These are phyloP conservation scores for Ganoderma multipileum DNA, from an alignment of 1,284 basidiomycete genomes.

Conservation along the genomic window DNA sequence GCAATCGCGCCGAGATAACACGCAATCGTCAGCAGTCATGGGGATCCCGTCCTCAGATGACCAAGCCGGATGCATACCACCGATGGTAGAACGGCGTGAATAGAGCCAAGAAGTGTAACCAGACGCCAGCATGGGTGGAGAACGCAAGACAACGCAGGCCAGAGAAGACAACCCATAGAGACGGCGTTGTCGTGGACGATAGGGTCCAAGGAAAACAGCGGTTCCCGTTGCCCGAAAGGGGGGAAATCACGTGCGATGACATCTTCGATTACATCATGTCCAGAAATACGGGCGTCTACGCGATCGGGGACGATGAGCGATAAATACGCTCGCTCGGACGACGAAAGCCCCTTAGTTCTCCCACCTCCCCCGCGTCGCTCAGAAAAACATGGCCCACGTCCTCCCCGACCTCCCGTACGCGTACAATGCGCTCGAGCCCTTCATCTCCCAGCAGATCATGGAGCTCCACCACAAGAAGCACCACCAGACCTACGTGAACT, in stretches of 20 bases:
- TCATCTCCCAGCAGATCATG: slow-evolving; percentile 87
- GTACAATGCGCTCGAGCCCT: slow-evolving; percentile 87
- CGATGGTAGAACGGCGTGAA: neutral
- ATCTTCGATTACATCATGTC: slow-evolving; percentile 29
- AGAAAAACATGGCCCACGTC: slow-evolving; percentile 56
- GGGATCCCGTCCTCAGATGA: slow-evolving; percentile 14
- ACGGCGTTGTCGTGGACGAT: slow-evolving; percentile 9
- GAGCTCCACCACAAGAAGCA: slow-evolving; percentile 96
- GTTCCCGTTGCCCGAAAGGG: neutral
- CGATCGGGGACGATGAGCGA: slow-evolving; percentile 22
- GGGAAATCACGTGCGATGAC: slow-evolving; percentile 20
- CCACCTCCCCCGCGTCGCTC: slow-evolving; percentile 17
- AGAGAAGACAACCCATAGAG: neutral
- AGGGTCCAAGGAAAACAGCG: slow-evolving; percentile 19
- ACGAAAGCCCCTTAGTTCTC: slow-evolving; percentile 11
- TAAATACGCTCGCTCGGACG: slow-evolving; percentile 29
- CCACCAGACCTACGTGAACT: slow-evolving; percentile 93
- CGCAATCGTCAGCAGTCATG: slow-evolving; percentile 30
- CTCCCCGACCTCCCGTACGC: slow-evolving; percentile 91
- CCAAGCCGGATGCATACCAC: neutral
- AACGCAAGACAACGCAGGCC: neutral
- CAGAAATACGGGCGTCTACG: slow-evolving; percentile 14
- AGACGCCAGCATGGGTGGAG: neutral
- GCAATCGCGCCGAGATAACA: slow-evolving; percentile 25
- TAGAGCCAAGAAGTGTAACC: neutral